Percentiles rank a stretch among this genome's conserved stretches.
Conservation (phyloP, 2,329 filamentous ascomycete genomes). For the Apiospora aurea region DNA sequence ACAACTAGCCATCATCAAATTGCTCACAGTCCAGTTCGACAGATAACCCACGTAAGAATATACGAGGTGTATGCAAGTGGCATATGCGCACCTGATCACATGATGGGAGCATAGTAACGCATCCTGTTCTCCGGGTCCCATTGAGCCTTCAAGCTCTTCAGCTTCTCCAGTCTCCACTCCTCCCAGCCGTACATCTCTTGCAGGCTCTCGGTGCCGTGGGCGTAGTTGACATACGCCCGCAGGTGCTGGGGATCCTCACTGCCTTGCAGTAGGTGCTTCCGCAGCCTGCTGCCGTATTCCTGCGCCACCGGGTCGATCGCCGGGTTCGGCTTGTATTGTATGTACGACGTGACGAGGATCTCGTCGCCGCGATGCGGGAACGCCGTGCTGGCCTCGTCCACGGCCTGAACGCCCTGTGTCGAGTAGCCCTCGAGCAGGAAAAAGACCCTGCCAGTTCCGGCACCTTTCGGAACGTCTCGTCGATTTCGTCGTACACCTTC, state of each 20-base stretch:
- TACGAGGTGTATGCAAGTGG: not conserved
- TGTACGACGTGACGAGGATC: conserved; percentile 31
- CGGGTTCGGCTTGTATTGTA: conserved; percentile 29
- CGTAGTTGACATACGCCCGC: conserved; percentile 37
- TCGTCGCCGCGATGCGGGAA: conserved; percentile 34
- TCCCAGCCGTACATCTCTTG: conserved; percentile 35
- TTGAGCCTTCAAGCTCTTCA: conserved; percentile 42
- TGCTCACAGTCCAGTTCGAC: no score
- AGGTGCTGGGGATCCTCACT: conserved; percentile 32
- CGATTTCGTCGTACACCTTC: conserved; percentile 33
- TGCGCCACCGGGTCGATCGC: conserved; percentile 29
- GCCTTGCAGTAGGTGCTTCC: conserved; percentile 27
- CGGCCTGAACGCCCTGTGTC: conserved; percentile 28
- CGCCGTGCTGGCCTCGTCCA: conserved; percentile 29
- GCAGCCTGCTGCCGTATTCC: conserved; percentile 30
- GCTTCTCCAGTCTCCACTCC: conserved; percentile 41
- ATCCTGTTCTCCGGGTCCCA: conserved; percentile 44
- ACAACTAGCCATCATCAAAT: no score
- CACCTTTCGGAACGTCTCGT: conserved; percentile 31
- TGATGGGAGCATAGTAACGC: conserved; percentile 30
- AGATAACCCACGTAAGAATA: not conserved
- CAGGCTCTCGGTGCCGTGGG: conserved; percentile 32
- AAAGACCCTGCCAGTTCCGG: conserved; percentile 26
- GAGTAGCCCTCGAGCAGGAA: conserved; percentile 39
- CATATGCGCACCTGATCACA: not conserved